These are phyloP conservation scores for Talaromyces sp. DNA, from an alignment of 2,329 filamentous ascomycete genomes.

Conservation along the genomic window DNA sequence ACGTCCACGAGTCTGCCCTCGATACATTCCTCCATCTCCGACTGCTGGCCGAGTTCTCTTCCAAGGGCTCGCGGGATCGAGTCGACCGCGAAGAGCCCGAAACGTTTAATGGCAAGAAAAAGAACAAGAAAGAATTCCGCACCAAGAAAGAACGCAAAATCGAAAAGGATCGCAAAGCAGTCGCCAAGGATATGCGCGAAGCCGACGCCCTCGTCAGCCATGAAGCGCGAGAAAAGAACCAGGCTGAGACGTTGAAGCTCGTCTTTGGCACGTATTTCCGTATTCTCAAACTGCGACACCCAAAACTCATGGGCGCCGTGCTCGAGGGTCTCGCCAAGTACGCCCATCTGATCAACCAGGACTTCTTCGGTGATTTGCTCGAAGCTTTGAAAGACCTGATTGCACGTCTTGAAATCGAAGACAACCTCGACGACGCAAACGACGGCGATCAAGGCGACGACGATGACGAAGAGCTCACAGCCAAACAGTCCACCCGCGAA, in stretches of 20 bases:
- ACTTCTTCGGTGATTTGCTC: slow-evolving; percentile 95
- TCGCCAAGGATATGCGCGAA: slow-evolving; percentile 89
- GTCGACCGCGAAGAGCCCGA: slow-evolving; percentile 59
- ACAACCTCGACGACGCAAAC: slow-evolving; percentile 42
- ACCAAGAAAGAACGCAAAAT: slow-evolving; percentile 84
- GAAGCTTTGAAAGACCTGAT: slow-evolving; percentile 94
- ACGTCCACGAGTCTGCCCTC: slow-evolving; percentile 76
- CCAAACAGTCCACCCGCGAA: slow-evolving; percentile 75
- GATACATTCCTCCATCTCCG: slow-evolving; percentile 90
- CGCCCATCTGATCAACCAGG: slow-evolving; percentile 94
- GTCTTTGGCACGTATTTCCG: slow-evolving; percentile 96
- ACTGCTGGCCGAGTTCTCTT: slow-evolving; percentile 78
- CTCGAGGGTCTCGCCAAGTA: slow-evolving; percentile 92
- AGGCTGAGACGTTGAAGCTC: slow-evolving; percentile 90
- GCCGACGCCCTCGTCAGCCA: slow-evolving; percentile 87
- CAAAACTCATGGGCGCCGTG: slow-evolving; percentile 91
- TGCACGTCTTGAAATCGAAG: slow-evolving; percentile 57
- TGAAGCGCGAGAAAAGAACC: slow-evolving; percentile 88
- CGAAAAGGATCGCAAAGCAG: slow-evolving; percentile 75
- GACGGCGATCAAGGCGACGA: slow-evolving; percentile 38
- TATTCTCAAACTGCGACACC: slow-evolving; percentile 76
- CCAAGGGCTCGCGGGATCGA: slow-evolving; percentile 72
- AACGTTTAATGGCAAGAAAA: slow-evolving; percentile 51
- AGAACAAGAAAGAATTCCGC: slow-evolving; percentile 75
- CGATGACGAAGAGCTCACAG: slow-evolving; percentile 44